Base-by-base conservation (phyloP, 2,329 filamentous ascomycete species). In the Bipolaris gigantea region DNA sequence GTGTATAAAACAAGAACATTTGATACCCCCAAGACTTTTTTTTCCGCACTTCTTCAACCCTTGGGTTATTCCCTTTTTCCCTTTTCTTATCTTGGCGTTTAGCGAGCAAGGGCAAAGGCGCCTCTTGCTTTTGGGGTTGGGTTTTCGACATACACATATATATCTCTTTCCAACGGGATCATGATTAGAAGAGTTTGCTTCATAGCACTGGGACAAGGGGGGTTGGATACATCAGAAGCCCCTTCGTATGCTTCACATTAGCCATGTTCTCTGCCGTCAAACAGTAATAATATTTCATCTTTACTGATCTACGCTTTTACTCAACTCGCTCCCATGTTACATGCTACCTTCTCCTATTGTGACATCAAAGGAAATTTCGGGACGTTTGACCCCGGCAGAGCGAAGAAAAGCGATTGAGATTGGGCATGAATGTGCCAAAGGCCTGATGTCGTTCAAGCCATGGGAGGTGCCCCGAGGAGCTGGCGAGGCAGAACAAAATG, bases 361-460 rank as follows among this genome's bases (percentile, higher is more conserved):
- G 2, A 32, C 9, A 8, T n/a, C 7, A 25, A 23, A 23, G 6
- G 13, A 25, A 40, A 7, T 30, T 30, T 5, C 27, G 10, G 27
- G 27, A 13, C 4, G 27, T 30, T 8, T 30, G 27, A 11, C 5
- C 21, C 4, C 4, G 7, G 23, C 7, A 16, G 25, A 4, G 21
- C 21, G 25, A 21, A 40, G 13, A n/a, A 5, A 13, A 25, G 6
- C 19, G 4, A 40, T n/a, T 15, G 4, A n/a, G 7, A 18, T 4
- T 40, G 6, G 7, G n/a, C 10, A 30, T 30, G 23, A 21, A 67
- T 72, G 64, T 72, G 54, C 69, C 65, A 61, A 47, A 44, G 50
- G 56, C 62, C 59, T 39, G 46, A 55, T 62, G 53, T 60, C 62
- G 56, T 60, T 62, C 60, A 59, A 56, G 63, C 62, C 61, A 65